Base-by-base conservation (phyloP, 352 stramenopile genomes). In the Globisporangium nunn region DNA sequence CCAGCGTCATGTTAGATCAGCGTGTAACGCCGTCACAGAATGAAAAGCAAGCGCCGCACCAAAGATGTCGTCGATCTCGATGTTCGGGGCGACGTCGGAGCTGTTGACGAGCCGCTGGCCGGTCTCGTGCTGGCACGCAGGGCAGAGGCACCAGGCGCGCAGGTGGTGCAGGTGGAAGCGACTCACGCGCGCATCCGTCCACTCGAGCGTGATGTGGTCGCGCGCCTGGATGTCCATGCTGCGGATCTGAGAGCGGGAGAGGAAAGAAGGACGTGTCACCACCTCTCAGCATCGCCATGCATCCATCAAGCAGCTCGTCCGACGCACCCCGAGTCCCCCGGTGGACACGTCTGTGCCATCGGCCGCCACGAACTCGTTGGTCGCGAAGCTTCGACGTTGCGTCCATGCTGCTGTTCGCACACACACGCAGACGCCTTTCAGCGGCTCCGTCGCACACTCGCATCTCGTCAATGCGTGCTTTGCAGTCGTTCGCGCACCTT, bases 41-140 rank as follows among this genome's bases (percentile, higher is more conserved):
- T 37, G 12, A 10, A 45, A 33, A 10, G 11, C 3, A 43, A 14
- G 50, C 12, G 37, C 54, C 74, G 40, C 64, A 94, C 84, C 71
- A 52, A 77, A 89, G 29, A 91, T 74, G 61, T 89, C 75, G 23
- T 82, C 74, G 50, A 94, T 89, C 49, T 87, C 74, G 23, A 88
- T 56, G 29, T 68, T 63, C 6, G 68, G 57, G 31, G 72, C 56
- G 48, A 92, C 68, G 40, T 94, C 81, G 17, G 78, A 68, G 58
- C 68, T 69, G 60, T 91, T 94, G n/a, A 92, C 66, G 30, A 91
- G 74, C n/a, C 84, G 68, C 60, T 94, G 84, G 47, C 84, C 84
- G 17, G 81, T 91, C 53, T 74, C 64, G 53, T 92, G 82, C 56
- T 87, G 75, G 56, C 84, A 94, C 54, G 75, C 50, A 0, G 75